Percentiles rank a stretch among this genome's conserved stretches.
These are phyloP conservation scores for Diaporthe sp. DNA, from an alignment of 2,329 filamentous ascomycete genomes.

Conservation along the genomic window DNA sequence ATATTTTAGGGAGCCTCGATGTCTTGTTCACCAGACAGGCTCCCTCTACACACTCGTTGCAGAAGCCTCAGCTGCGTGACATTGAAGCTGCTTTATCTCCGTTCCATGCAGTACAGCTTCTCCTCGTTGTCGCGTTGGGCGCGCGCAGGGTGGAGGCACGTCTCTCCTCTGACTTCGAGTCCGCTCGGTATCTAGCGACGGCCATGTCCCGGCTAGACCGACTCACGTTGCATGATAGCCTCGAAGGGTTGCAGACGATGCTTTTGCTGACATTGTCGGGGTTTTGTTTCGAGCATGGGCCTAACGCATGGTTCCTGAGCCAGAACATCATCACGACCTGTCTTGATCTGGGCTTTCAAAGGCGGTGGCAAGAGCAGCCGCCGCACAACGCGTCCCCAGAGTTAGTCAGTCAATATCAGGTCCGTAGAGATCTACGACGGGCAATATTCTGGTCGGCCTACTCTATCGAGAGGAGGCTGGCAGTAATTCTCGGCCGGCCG, in stretches of 20 bases:
- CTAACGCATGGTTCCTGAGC: conserved; percentile 42
- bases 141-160: conserved; percentile 40
- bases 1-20: conserved; percentile 39
- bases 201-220: conserved; percentile 39
- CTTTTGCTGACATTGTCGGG: conserved; percentile 40
- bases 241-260: conserved; percentile 40
- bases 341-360: conserved; percentile 42
- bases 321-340: conserved; percentile 42
- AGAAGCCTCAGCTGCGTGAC: conserved; percentile 38
- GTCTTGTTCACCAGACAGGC: conserved; percentile 37
- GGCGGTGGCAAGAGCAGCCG: conserved; percentile 36
- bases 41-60: conserved; percentile 35
- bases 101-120: conserved; percentile 38
- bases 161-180: conserved; percentile 37
- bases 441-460: conserved; percentile 44
- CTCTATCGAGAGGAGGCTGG: conserved; percentile 40
- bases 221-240: conserved; percentile 40
- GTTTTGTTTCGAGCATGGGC: conserved; percentile 38
- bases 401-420: conserved; percentile 1
- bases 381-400: conserved; percentile 12
- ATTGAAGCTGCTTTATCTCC: conserved; percentile 34
- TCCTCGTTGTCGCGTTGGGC: conserved; percentile 41
- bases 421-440: conserved; percentile 38
- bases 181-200: conserved; percentile 41
- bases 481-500: conserved; percentile 41